Base-by-base conservation (phyloP, 371 early-diverging fungal genomes). In the Actinomortierella wolfii region DNA sequence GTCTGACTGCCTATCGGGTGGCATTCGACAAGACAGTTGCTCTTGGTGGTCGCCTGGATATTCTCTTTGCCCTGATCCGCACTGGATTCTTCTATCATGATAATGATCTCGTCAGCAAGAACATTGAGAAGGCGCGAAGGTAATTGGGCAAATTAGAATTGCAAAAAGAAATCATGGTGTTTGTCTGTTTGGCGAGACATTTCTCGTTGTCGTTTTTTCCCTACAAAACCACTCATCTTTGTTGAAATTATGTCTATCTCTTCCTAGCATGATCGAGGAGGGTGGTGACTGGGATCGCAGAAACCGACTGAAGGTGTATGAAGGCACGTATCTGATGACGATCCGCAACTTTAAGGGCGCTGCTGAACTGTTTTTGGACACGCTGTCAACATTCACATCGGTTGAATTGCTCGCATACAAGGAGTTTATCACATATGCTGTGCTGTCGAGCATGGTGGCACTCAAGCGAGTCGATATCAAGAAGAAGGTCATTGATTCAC, bases 251-350 rank as follows among this genome's bases (percentile, higher is more conserved):
- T 59, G 8, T 41, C 17, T 28, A 14, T 24, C 5, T 42, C 1
- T 43, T 6, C 24, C 17, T 58, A 89, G 94, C 48, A 81, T 97
- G 61, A 93, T 97, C 57, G 97, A 99, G 70, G 93, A 94, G 79
- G 98, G 98, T 41, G 98, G 99, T 25, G 99, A 99, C 83, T 99
- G 99, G 99, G 99, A 99, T 81, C 89, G 99, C 64, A 91, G 98
- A 62, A 99, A 99, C 83, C 90, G 99, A 57, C 88, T 98, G 45
- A 99, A 99, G 85, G 98, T 98, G 0, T 97, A 99, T 71, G 93
- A 98, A 69, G 99, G 97, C 53, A 83, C 98, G 23, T 96, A 94
- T 83, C 76, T 87, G 65, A 87, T 99, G 84, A 92, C 95, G 20
- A 89, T 92, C 63, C 92, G 99, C 52, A 92, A 99, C 78, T 99